Conservation (phyloP, 1,139 yeast genomes). For the Hyphopichia khmerensis region DNA sequence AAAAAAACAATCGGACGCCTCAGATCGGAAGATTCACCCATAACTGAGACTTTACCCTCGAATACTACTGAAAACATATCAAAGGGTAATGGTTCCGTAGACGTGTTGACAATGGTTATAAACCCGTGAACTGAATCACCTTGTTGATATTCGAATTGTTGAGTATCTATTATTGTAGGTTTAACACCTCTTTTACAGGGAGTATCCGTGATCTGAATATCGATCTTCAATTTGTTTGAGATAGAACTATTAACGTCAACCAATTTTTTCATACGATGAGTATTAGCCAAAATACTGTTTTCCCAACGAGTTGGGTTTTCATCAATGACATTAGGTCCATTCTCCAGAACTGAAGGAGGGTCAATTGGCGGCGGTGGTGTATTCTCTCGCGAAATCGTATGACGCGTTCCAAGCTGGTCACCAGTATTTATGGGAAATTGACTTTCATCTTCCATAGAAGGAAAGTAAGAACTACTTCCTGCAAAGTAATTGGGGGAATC, state of each 20-base stretch:
- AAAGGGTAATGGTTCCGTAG: constrained; percentile 42
- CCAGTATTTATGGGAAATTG: neutral
- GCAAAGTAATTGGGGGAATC: constrained; percentile 1
- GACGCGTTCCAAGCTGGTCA: too few species aligned
- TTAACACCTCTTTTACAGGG: constrained; percentile 15
- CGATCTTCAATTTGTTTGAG: constrained; percentile 15
- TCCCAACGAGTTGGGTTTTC: constrained; percentile 19
- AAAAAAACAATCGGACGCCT: constrained; percentile 15
- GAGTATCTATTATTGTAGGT: constrained; percentile 15
- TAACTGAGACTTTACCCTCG: constrained; percentile 42
- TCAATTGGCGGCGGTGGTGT: neutral
- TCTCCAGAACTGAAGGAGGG: neutral
- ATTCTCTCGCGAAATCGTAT: neutral
- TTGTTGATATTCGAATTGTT: constrained; percentile 42
- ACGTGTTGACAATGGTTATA: constrained; percentile 43
- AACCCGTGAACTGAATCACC: constrained; percentile 60
- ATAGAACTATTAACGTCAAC: constrained; percentile 11
- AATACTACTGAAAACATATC: constrained; percentile 59
- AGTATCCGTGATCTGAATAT: constrained; percentile 15
- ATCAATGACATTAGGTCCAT: too few species aligned
- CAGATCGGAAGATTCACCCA: constrained; percentile 12
- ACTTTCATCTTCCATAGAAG: neutral
- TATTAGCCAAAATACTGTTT: constrained; percentile 23
- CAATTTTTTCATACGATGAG: constrained; percentile 21
- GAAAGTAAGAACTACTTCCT: constrained; percentile 6